These are phyloP conservation scores for Coemansia sp. DNA, from an alignment of 192 early-diverging fungal genomes.

Conservation along the genomic window DNA sequence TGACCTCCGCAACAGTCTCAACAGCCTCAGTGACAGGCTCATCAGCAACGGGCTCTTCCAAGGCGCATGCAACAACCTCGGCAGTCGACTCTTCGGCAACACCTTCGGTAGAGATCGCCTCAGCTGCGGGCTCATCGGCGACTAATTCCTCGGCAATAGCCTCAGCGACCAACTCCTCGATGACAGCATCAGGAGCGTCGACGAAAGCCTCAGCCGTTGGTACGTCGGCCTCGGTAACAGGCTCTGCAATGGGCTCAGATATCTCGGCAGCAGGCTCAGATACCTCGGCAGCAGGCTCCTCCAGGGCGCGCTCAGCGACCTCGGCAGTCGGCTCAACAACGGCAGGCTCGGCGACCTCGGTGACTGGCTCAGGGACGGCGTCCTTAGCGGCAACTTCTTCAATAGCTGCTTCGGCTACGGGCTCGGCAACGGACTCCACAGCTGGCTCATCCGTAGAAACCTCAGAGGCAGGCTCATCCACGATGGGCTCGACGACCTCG, in stretches of 20 bases:
- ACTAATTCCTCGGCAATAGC: not conserved
- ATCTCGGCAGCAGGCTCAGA: not conserved
- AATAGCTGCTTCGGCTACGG: not conserved
- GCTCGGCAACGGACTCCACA: not conserved
- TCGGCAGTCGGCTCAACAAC: not conserved
- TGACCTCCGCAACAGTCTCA: not conserved
- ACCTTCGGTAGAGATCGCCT: not conserved
- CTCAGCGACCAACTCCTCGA: not conserved
- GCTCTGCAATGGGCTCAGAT: not conserved
- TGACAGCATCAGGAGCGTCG: not conserved
- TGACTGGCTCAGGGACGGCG: too few species aligned
- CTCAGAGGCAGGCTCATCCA: not conserved
- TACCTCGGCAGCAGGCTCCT: not conserved
- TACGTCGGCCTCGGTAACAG: not conserved
- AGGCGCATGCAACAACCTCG: not conserved
- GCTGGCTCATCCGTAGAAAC: not conserved
- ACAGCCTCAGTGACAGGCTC: not conserved
- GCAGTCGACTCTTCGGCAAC: not conserved
- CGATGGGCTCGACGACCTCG: not conserved
- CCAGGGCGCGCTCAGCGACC: not conserved
- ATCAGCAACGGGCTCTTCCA: not conserved
- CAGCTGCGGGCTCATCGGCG: not conserved
- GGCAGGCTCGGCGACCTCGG: not conserved
- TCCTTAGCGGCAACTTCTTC: not conserved
- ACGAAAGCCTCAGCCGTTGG: not conserved